These are phyloP conservation scores for Aegle marmelos DNA, from an alignment of 345 rosid genomes.

Conservation along the genomic window DNA sequence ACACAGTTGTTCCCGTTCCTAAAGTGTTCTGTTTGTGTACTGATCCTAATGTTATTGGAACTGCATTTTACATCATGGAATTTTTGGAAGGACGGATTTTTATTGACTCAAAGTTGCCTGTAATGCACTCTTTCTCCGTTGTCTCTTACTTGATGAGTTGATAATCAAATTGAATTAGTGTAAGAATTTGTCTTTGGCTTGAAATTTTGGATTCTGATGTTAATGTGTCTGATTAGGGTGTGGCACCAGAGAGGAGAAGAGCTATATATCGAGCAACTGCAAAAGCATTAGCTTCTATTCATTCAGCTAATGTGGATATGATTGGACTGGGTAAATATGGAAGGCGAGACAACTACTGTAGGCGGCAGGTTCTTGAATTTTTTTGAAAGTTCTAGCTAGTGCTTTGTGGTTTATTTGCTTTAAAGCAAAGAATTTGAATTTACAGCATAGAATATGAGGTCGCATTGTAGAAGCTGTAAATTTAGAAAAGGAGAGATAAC, in stretches of 20 bases:
- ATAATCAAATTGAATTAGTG: not conserved
- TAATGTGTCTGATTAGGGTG: slow-evolving; percentile 43
- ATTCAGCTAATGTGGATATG: slow-evolving; percentile 70
- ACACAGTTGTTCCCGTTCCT: slow-evolving; percentile 82
- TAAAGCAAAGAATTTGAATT: not conserved
- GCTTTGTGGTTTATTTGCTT: not conserved
- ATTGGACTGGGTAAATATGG: slow-evolving; percentile 82
- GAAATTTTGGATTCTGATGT: slow-evolving; percentile 14
- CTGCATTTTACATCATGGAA: slow-evolving; percentile 96
- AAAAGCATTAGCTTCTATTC: slow-evolving; percentile 72
- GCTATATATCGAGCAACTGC: slow-evolving; percentile 72
- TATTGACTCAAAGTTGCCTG: slow-evolving; percentile 67
- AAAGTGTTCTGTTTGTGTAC: slow-evolving; percentile 75
- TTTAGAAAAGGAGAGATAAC: not conserved
- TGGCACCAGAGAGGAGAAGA: slow-evolving; percentile 57
- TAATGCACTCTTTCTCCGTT: slow-evolving; percentile 14
- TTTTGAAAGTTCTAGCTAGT: not conserved
- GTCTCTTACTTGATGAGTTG: not conserved
- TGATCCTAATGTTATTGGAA: slow-evolving; percentile 69
- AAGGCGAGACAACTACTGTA: slow-evolving; percentile 71
- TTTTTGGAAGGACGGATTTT: slow-evolving; percentile 88
- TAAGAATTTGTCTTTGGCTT: not conserved
- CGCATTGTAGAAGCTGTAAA: not conserved
- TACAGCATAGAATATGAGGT: not conserved
- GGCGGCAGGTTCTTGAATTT: slow-evolving; percentile 61